Percentiles rank a stretch among this genome's conserved stretches.
Conservation (phyloP, 2,329 filamentous ascomycete species). For the Claviceps spartinae region DNA sequence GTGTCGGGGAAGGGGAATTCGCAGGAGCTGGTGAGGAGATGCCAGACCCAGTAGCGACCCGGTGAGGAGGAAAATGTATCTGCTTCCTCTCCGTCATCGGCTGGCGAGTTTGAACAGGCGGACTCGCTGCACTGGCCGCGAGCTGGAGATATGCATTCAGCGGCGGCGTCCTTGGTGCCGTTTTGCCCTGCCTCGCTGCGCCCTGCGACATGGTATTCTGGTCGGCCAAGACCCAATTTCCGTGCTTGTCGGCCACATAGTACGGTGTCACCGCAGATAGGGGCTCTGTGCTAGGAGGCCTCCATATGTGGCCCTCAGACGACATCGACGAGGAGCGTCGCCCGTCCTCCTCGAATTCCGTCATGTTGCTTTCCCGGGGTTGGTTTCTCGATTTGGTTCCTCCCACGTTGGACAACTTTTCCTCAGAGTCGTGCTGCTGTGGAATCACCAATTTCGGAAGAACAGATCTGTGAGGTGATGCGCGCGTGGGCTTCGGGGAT, state of each 20-base stretch:
- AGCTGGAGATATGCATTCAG: conserved; percentile 5
- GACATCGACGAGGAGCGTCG: conserved; percentile 18
- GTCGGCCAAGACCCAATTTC: conserved; percentile 39
- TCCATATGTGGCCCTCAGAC: conserved; percentile 32
- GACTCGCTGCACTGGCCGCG: conserved; percentile 6
- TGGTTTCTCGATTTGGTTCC: neutral
- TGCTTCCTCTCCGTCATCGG: neutral
- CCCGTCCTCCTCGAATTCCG: conserved; percentile 40
- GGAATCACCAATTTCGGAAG: conserved; percentile 19
- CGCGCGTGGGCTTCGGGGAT: conserved; percentile 8
- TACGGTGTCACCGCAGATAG: conserved; percentile 28
- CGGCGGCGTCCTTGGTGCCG: conserved; percentile 7
- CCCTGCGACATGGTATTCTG: conserved; percentile 16
- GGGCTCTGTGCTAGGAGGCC: conserved; percentile 32
- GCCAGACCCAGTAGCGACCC: no score
- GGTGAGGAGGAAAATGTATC: neutral
- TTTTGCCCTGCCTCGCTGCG: conserved; percentile 11
- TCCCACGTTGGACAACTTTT: neutral
- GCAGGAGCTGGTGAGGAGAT: neutral
- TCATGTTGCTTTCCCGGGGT: conserved; percentile 30
- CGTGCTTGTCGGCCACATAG: conserved; percentile 37
- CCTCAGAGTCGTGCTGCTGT: neutral
- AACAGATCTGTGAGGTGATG: conserved; percentile 10
- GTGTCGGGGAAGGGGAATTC: neutral
- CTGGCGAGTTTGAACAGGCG: conserved; percentile 8